Base-by-base conservation (phyloP, 1,139 yeast species). In the Suhomyces coccinellae region DNA sequence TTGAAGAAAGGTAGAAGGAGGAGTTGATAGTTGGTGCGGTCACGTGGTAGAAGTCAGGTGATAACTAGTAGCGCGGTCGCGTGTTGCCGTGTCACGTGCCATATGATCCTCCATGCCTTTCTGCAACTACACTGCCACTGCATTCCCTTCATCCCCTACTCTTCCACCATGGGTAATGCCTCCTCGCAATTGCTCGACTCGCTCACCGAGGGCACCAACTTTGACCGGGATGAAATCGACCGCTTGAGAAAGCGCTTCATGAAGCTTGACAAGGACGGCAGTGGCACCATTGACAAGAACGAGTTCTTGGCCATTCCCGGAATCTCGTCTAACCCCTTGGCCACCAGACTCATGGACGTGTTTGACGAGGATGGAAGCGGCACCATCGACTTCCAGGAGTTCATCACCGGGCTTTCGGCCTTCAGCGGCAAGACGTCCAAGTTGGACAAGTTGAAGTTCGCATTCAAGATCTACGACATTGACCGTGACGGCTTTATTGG, bases 281-380 rank as follows among this genome's bases (percentile, higher is more conserved):
- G 91, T 3, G 99, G 99, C 1, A 84, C 96, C 16, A 87, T 95
- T 37, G 98, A 93, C 51, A 86, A 86, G 54, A 83, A 82, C 41
- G 99, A 95, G 67, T 93, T 95, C 59, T 74, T 91, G 58, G 82
- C 91, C 3, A 91, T 95, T 40, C 99, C 99, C 0, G 97, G 97
- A 0, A 89, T 95, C 24, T 81, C 90, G 7, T 78, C 85, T 33
- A 95, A 95, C 59, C 99, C 99, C 2, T 72, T 95, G 45, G 97
- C 97, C 0, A 72, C 83, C 12, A 75, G 99, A 49, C 80, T 95
- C 50, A 87, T 95, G 79, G 97, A 93, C 54, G 93, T 95, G 13
- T 91, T 95, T 63, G 99, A 95, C 62, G 85, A 82, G 49, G 97
- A 95, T 60, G 90, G 90, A 8, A 87, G 90, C 54, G 99, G 99